Conservation (phyloP, 2,329 filamentous ascomycete genomes). For the Emericellopsis atlantica region DNA sequence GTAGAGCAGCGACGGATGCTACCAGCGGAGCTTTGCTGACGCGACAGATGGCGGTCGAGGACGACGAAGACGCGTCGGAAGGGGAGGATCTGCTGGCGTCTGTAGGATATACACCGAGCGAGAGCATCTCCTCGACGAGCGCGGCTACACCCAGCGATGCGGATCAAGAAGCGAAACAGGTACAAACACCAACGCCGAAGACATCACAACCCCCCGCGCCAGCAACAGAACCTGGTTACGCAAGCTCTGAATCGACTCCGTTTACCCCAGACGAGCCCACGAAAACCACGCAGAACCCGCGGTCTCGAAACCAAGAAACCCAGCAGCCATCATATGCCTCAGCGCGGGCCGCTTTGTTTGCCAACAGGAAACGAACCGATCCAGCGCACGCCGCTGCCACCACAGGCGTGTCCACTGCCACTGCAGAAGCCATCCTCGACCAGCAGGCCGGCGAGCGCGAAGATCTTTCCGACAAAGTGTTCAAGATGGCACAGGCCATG, state of each 20-base stretch:
- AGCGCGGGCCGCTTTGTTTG: conserved; percentile 31
- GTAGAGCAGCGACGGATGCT: conserved; percentile 16
- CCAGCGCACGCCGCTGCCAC: background rate
- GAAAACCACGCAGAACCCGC: conserved; percentile 20
- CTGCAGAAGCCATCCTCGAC: conserved; percentile 60
- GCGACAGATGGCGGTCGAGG: conserved; percentile 17
- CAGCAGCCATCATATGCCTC: conserved; percentile 14
- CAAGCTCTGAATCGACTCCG: background rate
- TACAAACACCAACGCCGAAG: conserved; percentile 19
- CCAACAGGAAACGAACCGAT: conserved; percentile 19
- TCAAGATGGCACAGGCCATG: conserved; percentile 65
- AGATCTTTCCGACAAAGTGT: conserved; percentile 65
- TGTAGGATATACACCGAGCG: conserved; percentile 41
- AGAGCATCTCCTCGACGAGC: conserved; percentile 29
- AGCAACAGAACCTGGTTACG: conserved; percentile 2
- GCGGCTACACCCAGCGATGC: conserved; percentile 9
- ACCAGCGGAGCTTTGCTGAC: background rate
- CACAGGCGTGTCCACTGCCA: conserved; percentile 29
- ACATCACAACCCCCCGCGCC: conserved; percentile 37
- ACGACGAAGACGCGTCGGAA: conserved; percentile 30
- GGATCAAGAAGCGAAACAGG: conserved; percentile 1
- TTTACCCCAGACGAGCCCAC: conserved; percentile 9
- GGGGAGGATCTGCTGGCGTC: conserved; percentile 44
- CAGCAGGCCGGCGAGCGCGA: conserved; percentile 76
- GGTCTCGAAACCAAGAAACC: conserved; percentile 12